These are phyloP conservation scores for Myxozyma mucilagina DNA, from an alignment of 805 yeast genomes.

Conservation along the genomic window DNA sequence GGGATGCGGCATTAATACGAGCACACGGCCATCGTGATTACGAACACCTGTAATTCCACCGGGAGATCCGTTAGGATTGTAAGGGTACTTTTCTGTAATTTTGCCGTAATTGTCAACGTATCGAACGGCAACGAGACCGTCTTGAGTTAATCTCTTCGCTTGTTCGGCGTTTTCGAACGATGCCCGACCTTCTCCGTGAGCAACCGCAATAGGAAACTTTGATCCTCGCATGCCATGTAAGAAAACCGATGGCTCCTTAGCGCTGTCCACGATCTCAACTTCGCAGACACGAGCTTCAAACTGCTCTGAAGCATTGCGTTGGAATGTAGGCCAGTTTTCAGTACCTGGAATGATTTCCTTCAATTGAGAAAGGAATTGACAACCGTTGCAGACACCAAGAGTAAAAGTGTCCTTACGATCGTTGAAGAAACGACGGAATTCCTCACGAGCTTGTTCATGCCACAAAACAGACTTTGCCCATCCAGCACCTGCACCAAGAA, in stretches of 20 bases:
- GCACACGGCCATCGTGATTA: constrained; percentile 88
- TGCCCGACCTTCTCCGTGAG: constrained; percentile 98
- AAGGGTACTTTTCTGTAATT: constrained; percentile 80
- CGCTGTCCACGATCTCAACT: constrained; percentile 71
- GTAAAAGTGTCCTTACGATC: constrained; percentile 91
- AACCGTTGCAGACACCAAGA: constrained; percentile 97
- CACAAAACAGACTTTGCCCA: constrained; percentile 97
- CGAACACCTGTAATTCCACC: constrained; percentile 90
- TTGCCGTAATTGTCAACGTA: constrained; percentile 91
- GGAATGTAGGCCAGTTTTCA: constrained; percentile 94
- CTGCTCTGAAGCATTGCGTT: constrained; percentile 87
- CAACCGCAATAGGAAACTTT: constrained; percentile 91
- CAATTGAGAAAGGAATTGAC: constrained; percentile 90
- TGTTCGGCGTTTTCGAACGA: constrained; percentile 54
- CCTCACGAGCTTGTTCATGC: constrained; percentile 71
- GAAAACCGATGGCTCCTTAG: constrained; percentile 57
- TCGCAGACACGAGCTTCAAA: constrained; percentile 93
- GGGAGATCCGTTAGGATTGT: constrained; percentile 95
- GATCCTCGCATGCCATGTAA: constrained; percentile 92
- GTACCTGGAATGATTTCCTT: constrained; percentile 89
- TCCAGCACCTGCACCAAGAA: constrained; percentile 96
- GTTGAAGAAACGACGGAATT: constrained; percentile 79
- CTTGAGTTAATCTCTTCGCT: constrained; percentile 50
- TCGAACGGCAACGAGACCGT: constrained; percentile 61
- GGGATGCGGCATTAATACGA: constrained; percentile 99